Base-by-base conservation (phyloP, 129 eudicot species). In the Saposhnikovia divaricata region DNA sequence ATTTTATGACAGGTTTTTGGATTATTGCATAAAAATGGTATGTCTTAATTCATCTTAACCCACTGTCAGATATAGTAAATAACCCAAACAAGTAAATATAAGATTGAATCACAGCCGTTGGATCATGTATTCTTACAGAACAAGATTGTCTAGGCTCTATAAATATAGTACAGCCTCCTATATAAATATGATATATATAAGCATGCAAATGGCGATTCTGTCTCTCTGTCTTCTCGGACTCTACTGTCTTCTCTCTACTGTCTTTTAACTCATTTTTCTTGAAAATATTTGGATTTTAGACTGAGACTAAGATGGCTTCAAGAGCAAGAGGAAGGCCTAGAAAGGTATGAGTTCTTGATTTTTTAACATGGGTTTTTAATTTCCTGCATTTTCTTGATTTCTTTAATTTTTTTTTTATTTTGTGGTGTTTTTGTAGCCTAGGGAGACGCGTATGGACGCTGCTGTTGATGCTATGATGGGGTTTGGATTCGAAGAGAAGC, bases 401-500 rank as follows among this genome's bases (percentile, higher is more conserved):
- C 16, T 37, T 48, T 21, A n/a, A n/a, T n/a, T 14, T 74, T 27
- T 48, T 46, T 8, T 45, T 27, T 0, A 34, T 84, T 69, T 66
- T 9, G 28, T 70, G 16, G 1, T 84, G 25, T 28, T 65, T 9
- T 44, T 48, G 15, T 14, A 81, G 83, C 11, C 44, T 6, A 11
- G 78, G 15, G 27, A 23, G 31, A 15, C 83, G 14, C 72, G 85
- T 37, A 82, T 85, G 81, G 81, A 85, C 70, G 88, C 85, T 19
- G 88, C 88, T 9, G 55, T 82, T 46, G 88, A 82, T 9, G 79
- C 81, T 1, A 85, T 85, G 88, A 61, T 6, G 28, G 55, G 42
- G 6, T 39, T 37, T 23, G 88, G 88, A 1, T 82, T 82, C 19
- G 25, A 78, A 2, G 81, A 76, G 45, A 75, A 76, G 25, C 38